Conservation (phyloP, 305 asterid species). For the Rubia tinctorum region DNA sequence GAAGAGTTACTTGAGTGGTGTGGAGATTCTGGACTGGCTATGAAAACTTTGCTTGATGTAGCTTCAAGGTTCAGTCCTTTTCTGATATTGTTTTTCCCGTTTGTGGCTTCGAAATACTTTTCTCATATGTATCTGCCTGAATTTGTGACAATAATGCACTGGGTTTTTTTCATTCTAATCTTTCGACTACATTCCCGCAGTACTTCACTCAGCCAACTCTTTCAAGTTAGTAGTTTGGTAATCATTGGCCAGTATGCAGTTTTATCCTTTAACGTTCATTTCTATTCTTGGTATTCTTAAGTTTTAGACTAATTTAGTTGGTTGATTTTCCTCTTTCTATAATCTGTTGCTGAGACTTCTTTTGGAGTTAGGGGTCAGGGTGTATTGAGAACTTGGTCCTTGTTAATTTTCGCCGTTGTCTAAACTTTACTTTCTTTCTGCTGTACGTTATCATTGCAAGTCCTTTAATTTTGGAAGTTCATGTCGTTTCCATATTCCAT, state of each 20-base stretch:
- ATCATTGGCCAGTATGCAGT: neutral
- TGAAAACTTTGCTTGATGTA: constrained; percentile 93
- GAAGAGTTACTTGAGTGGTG: constrained; percentile 84
- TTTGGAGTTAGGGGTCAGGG: neutral
- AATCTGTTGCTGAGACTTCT: no score
- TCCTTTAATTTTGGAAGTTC: neutral
- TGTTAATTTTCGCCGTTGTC: neutral
- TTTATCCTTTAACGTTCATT: neutral
- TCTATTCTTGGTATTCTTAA: neutral
- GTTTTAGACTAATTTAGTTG: no score
- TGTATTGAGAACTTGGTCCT: neutral
- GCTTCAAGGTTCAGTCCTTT: constrained; percentile 71
- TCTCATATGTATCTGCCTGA: neutral
- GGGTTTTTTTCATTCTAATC: neutral
- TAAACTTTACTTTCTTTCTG: neutral
- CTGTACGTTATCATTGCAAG: neutral
- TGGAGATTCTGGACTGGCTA: constrained; percentile 77
- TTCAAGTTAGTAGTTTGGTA: no score
- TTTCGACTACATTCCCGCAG: neutral
- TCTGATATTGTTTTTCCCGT: neutral
- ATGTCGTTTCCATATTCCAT: neutral
- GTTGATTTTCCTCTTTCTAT: neutral
- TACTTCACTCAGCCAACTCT: neutral
- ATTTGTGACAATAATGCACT: neutral
- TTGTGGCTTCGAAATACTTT: neutral